Evolutionary conservation across 345 rosid genomes (phyloP).

Genomic region (Cardamine resedifolia): DNA sequence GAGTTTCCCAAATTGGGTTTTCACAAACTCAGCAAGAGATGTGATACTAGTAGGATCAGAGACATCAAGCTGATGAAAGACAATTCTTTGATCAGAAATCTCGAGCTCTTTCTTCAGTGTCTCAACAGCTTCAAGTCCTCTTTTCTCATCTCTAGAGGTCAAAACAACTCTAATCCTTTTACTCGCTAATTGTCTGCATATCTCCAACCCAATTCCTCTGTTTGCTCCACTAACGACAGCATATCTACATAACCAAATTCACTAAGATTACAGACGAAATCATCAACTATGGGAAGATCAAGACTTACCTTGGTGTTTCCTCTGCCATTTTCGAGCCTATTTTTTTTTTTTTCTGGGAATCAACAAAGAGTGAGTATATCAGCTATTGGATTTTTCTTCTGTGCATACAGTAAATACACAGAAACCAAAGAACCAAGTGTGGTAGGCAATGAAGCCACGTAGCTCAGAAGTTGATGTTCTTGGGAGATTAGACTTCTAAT

Average conservation of each 20-base stretch:
- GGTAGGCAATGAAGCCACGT: slow-evolving; percentile 27
- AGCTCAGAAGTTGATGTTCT: slow-evolving; percentile 10
- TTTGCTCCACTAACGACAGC: slow-evolving; percentile 51
- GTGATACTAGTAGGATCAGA: slow-evolving; percentile 37
- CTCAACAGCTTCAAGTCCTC: slow-evolving; percentile 48
- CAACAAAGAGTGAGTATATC: neutral
- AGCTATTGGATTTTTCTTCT: neutral
- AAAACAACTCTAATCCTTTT: slow-evolving; percentile 36
- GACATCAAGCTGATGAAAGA: slow-evolving; percentile 60
- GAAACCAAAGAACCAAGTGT: neutral
- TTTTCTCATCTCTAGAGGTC: slow-evolving; percentile 47
- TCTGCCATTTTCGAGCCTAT: slow-evolving; percentile 16
- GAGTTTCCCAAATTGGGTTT: slow-evolving; percentile 45
- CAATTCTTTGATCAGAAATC: slow-evolving; percentile 33
- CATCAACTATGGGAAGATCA: neutral
- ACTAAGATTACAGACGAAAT: neutral
- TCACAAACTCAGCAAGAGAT: slow-evolving; percentile 46
- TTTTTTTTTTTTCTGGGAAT: neutral
- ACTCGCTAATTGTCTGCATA: slow-evolving; percentile 40
- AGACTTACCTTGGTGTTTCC: slow-evolving; percentile 23
- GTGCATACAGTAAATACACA: neutral
- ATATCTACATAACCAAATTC: slow-evolving; percentile 14
- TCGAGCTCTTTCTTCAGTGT: slow-evolving; percentile 36
- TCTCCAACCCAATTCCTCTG: slow-evolving; percentile 50
- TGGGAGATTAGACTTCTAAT: neutral